A percentile compares a stretch with the other conserved stretches of the same genome.
These are phyloP conservation scores for Trichophyton benhamiae DNA, from an alignment of 2,329 filamentous ascomycete genomes.

Conservation along the genomic window DNA sequence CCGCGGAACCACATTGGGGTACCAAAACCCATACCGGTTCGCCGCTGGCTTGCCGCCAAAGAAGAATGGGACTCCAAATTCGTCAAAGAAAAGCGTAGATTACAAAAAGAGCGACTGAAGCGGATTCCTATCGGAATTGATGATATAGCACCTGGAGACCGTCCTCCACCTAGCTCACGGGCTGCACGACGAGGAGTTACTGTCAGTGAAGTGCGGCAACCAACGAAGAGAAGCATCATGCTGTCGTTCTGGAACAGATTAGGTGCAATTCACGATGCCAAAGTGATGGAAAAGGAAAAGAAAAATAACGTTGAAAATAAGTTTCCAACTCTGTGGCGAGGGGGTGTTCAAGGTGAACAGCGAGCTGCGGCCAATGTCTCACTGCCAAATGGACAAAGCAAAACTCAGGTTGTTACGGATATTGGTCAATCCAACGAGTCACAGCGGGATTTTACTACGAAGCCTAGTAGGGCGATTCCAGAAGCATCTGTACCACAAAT, in stretches of 20 bases:
- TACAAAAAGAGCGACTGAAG: conserved; percentile 61
- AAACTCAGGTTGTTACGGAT: conserved; percentile 16
- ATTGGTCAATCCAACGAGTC: conserved; percentile 16
- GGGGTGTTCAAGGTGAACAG: not conserved
- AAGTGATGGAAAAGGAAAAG: conserved; percentile 40
- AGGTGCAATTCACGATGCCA: conserved; percentile 80
- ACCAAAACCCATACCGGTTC: conserved; percentile 65
- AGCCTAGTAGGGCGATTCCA: not conserved
- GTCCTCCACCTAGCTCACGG: conserved; percentile 70
- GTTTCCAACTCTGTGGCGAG: conserved; percentile 1
- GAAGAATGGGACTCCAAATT: conserved; percentile 62
- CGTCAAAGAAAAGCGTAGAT: conserved; percentile 52
- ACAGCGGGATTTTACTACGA: not conserved
- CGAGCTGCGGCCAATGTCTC: not conserved
- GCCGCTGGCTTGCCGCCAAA: conserved; percentile 71
- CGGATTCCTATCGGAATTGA: conserved; percentile 63
- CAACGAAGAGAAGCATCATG: conserved; percentile 54
- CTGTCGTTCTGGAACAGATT: conserved; percentile 75
- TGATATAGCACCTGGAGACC: conserved; percentile 57
- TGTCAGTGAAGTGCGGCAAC: conserved; percentile 39
- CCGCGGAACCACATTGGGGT: conserved; percentile 57
- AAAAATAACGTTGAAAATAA: not conserved
- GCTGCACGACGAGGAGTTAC: conserved; percentile 43
- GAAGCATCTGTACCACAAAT: not conserved
- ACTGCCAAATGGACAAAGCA: conserved; percentile 2